Evolutionary conservation across 1,284 basidiomycete species (phyloP).

Genomic region (Athelia psychrophila): DNA sequence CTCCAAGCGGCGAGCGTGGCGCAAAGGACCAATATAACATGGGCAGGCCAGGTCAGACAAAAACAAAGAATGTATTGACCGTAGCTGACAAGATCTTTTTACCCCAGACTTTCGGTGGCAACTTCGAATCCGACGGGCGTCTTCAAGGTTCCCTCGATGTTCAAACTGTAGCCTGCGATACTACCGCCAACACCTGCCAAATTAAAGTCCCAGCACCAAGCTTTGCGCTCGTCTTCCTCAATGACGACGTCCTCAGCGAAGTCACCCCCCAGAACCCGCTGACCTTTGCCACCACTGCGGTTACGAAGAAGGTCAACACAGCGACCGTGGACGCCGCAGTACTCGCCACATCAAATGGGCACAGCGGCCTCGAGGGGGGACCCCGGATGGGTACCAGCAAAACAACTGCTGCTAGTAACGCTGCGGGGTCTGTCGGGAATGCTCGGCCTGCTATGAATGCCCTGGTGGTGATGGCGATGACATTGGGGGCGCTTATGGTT

Average conservation of each 20-base stretch:
- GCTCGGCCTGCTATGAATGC: slow-evolving; percentile 2
- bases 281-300: slow-evolving; percentile 41
- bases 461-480: neutral
- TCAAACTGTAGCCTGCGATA: slow-evolving; percentile 39
- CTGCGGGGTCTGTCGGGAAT: neutral
- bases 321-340: slow-evolving; percentile 21
- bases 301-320: slow-evolving; percentile 33
- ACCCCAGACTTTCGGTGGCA: slow-evolving; percentile 47
- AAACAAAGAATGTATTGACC: neutral
- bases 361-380: slow-evolving; percentile 13
- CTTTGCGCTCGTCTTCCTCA: slow-evolving; percentile 57
- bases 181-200: slow-evolving; percentile 35
- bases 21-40: slow-evolving; percentile 53
- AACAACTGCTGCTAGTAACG: slow-evolving; percentile 7
- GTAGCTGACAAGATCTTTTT: neutral
- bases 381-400: slow-evolving; percentile 25
- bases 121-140: slow-evolving; percentile 50
- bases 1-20: slow-evolving; percentile 38
- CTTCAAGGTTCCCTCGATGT: slow-evolving; percentile 39
- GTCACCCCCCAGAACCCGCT: slow-evolving; percentile 26
- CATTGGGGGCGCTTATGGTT: neutral
- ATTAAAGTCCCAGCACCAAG: slow-evolving; percentile 53
- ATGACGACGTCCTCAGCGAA: slow-evolving; percentile 29
- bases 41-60: slow-evolving; percentile 39
- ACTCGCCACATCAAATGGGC: slow-evolving; percentile 30